Base-by-base conservation (phyloP, 2,329 filamentous ascomycete genomes). In the Dothistroma pini region DNA sequence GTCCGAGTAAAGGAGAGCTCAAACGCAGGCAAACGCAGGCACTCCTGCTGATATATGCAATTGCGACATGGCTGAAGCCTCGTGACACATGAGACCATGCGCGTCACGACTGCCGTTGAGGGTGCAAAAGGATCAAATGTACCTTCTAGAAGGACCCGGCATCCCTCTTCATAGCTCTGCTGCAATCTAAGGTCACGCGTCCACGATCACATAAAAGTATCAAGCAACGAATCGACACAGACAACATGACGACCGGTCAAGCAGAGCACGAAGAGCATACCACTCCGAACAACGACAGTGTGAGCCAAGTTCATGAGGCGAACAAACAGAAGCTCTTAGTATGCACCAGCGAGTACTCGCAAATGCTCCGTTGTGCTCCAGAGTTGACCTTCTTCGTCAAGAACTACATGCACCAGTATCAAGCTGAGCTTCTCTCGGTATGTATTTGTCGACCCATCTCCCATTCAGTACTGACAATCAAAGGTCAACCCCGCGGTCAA, bases 381-480 rank as follows among this genome's bases (percentile, higher is more conserved):
- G 48, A 51, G 48, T 51, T 51, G 48, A 51, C 48, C 4, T 51
- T 29, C 21, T 51, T 51, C 48, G 16, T n/a, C 22, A 25, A 51
- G 48, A 51, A 51, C 48, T 51, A 51, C 48, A 31, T 51, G 12
- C 19, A 51, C 14, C 48, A 51, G 48, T 29, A 51, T 31, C 48
- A 51, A 29, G 21, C 21, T 16, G 48, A 51, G 22, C 22, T 51
- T n/a, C 21, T 51, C 21, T 14, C 21, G 48, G 48, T 51, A 29
- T 12, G 48, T 29, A 3, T 14, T 14, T 2, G 16, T 12, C 6
- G 48, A 1, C 10, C 29, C 21, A 29, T 19, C 1, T 25, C 22
- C 1, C 25, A 2, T 31, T 2, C 48, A 25, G 21, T 29, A n/a
- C 48, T 51, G 48, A 51, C 14, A 12, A 12, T 31, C 21, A 10